Base-by-base conservation (phyloP, 108 stramenopile species). In the Thalassiosira profunda region DNA sequence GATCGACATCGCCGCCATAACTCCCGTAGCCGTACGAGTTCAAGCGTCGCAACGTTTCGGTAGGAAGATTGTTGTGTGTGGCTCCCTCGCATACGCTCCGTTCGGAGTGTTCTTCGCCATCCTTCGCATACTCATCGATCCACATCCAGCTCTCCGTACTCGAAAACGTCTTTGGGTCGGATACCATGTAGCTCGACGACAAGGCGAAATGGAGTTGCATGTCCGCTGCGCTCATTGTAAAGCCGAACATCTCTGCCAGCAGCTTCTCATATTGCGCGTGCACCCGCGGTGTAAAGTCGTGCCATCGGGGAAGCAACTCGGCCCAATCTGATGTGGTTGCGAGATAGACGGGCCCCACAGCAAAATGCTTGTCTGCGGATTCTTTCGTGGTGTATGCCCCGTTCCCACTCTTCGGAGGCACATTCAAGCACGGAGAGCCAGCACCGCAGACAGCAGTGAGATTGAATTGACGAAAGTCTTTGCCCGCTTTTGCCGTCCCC, bases 241-340 rank as follows among this genome's bases (percentile, higher is more conserved):
- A 98, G 0, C 76, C 95, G 72, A 88, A 98, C 97, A 97, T 97
- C 70, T 97, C 97, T 34, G 95, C 91, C 25, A 98, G 58, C 15
- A 96, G 63, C 30, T 87, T 63, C 8, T 89, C 86, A 40, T 88
- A 89, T 31, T 87, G 74, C 21, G 71, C 70, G 58, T 92, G 84
- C 4, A 91, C 87, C n/a, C 71, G 29, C 8, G 88, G 86, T 6
- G 84, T 89, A 61, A 88, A 81, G 8, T 76, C 77, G 8, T 80
- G 14, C 92, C 92, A 93, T 24, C 68, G 75, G 11, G 67, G 41
- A 24, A 53, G 69, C 54, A 69, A 79, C 58, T 23, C 46, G 26
- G 51, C 76, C 88, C 83, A 93, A 67, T 93, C 89, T 36, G 62
- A 58, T 7, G 62, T 86, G 11, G 87, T 65, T 7, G 78, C 84